Conservation (phyloP, 768 basidiomycete species). For the Brasilioporus rufonigricans region DNA sequence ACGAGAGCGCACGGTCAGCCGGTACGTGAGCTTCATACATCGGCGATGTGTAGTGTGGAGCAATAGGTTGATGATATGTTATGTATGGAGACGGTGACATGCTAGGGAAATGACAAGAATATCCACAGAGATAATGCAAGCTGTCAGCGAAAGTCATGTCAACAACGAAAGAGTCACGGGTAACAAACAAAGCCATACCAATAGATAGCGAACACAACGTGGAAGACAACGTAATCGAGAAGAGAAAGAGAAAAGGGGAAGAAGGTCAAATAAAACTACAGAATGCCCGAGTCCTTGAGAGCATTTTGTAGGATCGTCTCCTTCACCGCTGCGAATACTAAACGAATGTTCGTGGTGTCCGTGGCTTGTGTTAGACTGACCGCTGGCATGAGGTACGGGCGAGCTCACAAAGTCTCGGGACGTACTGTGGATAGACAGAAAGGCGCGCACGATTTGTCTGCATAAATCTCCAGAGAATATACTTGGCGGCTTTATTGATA, state of each 20-base stretch:
- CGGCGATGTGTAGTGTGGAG: too few relatives aligned
- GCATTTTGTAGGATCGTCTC: conserved; percentile 94
- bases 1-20: too few relatives aligned
- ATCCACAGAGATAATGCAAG: too few relatives aligned
- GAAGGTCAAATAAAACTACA: conserved; percentile 35
- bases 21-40: too few relatives aligned
- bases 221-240: too few relatives aligned
- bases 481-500: conserved; percentile 93
- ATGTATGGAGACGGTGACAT: too few relatives aligned
- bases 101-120: too few relatives aligned
- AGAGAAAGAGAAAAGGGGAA: not conserved
- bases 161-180: too few relatives aligned
- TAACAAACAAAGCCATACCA: too few relatives aligned
- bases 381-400: not conserved
- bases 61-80: conserved; percentile 31
- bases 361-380: conserved; percentile 81
- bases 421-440: conserved; percentile 90
- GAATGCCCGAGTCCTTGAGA: conserved; percentile 80
- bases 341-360: conserved; percentile 77
- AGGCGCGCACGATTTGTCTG: conserved; percentile 82
- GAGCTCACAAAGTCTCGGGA: conserved; percentile 6
- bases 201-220: too few relatives aligned
- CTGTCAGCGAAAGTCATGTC: too few relatives aligned
- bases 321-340: conserved; percentile 87
- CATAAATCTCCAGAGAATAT: conserved; percentile 93